phyloP scores from a whole-genome alignment of 208 protist genomes.

The Trichomonas vaginalis region DNA sequence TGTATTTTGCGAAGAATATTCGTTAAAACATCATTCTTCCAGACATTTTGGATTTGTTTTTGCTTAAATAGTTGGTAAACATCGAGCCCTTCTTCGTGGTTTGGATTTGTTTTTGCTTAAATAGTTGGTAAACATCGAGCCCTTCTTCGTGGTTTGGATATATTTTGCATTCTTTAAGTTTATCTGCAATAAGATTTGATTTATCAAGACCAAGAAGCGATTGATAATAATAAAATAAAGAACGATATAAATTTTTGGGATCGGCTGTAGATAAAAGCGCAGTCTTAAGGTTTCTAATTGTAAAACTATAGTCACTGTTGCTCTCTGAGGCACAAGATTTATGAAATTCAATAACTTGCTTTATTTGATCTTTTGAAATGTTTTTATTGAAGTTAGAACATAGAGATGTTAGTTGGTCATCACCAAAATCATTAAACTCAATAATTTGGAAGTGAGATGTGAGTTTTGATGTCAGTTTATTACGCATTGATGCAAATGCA shows the following conservation, averaged over 20 bases:
- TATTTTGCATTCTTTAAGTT: not conserved
- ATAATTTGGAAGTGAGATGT: not conserved
- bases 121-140: not conserved
- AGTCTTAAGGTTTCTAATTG: not conserved
- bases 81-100: not conserved
- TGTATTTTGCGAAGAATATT: not conserved
- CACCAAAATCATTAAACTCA: not conserved
- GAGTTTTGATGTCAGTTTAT: not conserved
- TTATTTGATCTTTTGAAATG: not conserved
- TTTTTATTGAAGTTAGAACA: too few relatives aligned
- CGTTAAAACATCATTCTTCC: not conserved
- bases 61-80: too few relatives aligned
- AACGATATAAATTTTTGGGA: not conserved
- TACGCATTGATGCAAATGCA: not conserved
- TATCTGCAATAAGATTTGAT: not conserved
- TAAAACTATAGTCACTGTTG: not conserved
- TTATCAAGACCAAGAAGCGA: not conserved
- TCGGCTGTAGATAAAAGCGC: not conserved
- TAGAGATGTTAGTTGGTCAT: not conserved
- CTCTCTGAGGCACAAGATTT: not conserved
- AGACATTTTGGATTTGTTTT: not conserved
- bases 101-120: not conserved
- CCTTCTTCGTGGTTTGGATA: not conserved
- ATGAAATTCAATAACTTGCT: not conserved
- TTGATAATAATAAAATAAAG: not conserved